A percentile compares a stretch with the other conserved stretches of the same genome.
phyloP scores from a whole-genome alignment of 352 stramenopile species.

The Pythium insidiosum region DNA sequence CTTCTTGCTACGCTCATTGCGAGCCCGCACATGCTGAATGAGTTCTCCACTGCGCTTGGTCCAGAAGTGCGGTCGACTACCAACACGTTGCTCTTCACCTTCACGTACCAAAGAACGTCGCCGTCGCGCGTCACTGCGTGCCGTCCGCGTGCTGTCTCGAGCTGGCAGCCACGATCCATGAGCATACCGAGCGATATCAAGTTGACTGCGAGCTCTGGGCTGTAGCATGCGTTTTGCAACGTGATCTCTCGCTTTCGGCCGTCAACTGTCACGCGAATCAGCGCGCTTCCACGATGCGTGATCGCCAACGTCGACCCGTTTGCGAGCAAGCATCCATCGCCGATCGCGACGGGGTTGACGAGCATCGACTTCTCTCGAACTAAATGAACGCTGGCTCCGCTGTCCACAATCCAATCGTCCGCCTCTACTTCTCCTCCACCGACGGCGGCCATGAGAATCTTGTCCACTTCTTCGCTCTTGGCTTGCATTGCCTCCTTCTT shows the following conservation, averaged over 20 bases:
- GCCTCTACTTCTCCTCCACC: no score
- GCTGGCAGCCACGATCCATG: background rate
- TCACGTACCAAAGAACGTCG: background rate
- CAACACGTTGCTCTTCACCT: background rate
- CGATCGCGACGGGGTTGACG: background rate
- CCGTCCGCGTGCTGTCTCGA: background rate
- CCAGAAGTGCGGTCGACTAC: background rate
- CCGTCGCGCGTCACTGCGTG: background rate
- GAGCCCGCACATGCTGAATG: no score
- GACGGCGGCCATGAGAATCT: no score
- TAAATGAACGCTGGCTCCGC: background rate
- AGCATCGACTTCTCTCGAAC: background rate
- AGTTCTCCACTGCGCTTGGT: no score
- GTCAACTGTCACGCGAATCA: background rate
- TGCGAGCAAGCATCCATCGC: background rate
- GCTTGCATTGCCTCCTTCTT: no score
- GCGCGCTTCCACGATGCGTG: background rate
- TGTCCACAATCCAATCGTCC: conserved; percentile 1
- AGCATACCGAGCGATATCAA: background rate
- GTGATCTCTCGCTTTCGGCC: no score
- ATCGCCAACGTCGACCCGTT: background rate
- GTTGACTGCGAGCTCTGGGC: background rate
- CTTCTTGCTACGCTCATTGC: no score
- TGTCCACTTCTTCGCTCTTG: no score
- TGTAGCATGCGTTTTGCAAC: background rate